Base-by-base conservation (phyloP, 768 basidiomycete genomes). In the Pleurotus sapidus region DNA sequence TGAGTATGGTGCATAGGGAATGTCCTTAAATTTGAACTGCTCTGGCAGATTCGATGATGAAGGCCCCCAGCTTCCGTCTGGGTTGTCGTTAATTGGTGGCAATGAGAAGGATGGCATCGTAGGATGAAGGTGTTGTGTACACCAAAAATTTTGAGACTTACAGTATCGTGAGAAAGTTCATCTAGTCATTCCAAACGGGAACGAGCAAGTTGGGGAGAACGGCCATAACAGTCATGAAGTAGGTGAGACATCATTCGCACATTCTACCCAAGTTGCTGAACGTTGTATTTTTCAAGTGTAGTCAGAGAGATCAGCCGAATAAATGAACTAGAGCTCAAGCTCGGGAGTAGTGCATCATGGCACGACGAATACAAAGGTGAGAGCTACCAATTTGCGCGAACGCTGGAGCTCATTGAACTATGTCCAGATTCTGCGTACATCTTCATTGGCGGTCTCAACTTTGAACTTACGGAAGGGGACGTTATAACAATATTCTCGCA, bases 401-500 rank as follows among this genome's bases (percentile, higher is more conserved):
- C 45, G 14, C 47, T 27, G 11, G 15, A 8, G 34, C 45, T 50
- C 20, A 39, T 34, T 25, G 11, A 46, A 53, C 49, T 45, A 24
- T 48, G 17, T 48, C 17, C 39, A 62, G 95, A 98, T 71, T 97
- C 95, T 46, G 97, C 97, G 14, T 97, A 98, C 72, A 79, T 99
- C 63, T 97, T 94, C 69, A 78, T 93, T 56, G 95, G 97, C 43
- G 95, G 96, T 17, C 80, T 99, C 27, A 80, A 88, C 60, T 84
- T 79, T 64, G 94, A 95, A 62, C 77, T 98, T 48, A 97, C 97
- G 2, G 97, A 99, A 73, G 97, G 97, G 56, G 97, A 99, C 68
- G 93, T 99, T 15, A 90, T 98, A 62, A 86, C 94, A 14, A 94
- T 98, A 58, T 96, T 98, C 74, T 98, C 96, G 15, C 97, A 99